Percentiles rank a stretch among this genome's conserved stretches.
Conservation (phyloP, 139 green algal species). For the Chlorella sp. region DNA sequence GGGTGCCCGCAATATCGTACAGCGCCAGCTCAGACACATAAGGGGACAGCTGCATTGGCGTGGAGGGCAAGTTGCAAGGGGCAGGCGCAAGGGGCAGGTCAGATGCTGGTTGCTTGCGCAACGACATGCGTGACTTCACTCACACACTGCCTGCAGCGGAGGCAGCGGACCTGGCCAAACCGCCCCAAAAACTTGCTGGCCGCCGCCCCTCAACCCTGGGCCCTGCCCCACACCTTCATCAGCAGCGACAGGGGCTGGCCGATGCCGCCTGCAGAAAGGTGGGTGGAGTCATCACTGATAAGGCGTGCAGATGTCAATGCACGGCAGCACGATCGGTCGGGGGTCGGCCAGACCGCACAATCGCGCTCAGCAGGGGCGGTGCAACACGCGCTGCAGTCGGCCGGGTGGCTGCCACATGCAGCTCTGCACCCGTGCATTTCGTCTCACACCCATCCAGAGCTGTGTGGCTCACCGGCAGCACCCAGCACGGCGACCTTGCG, state of each 20-base stretch:
- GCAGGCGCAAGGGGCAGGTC: no score
- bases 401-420: constrained; percentile 66
- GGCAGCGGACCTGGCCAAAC: no score
- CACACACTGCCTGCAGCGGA: no score
- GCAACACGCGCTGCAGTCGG: no score
- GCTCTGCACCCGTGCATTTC: neutral
- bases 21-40: constrained; percentile 81
- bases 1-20: constrained; percentile 90
- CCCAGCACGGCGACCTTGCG: constrained; percentile 91
- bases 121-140: no score
- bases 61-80: neutral
- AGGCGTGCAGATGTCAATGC: no score
- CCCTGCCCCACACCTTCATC: constrained; percentile 84
- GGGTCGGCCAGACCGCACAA: no score
- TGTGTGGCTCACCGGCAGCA: constrained; percentile 62
- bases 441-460: neutral
- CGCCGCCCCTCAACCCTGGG: no score
- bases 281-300: no score
- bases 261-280: constrained; percentile 76
- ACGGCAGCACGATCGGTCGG: neutral
- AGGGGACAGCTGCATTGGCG: constrained; percentile 71
- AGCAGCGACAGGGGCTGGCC: constrained; percentile 93
- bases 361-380: no score
- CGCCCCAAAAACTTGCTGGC: no score
- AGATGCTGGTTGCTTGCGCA: no score